Conservation (phyloP, 2,329 filamentous ascomycete species). For the Pyrenochaeta sp. region DNA sequence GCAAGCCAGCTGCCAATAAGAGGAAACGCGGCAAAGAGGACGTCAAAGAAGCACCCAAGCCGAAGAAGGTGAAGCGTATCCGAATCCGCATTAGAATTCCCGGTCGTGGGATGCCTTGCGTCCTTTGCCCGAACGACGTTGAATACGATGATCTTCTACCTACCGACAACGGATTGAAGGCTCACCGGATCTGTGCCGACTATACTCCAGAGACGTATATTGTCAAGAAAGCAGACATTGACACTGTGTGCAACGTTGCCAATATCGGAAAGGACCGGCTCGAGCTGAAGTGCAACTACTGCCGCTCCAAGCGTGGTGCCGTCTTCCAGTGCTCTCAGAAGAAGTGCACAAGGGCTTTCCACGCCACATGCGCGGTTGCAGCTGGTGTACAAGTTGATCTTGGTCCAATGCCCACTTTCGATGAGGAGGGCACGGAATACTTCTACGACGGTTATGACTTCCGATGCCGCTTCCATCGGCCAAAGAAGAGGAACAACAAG, state of each 20-base stretch:
- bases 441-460: slow-evolving; percentile 92
- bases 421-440: slow-evolving; percentile 90
- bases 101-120: slow-evolving; percentile 81
- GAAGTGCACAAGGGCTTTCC: slow-evolving; percentile 92
- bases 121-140: slow-evolving; percentile 90
- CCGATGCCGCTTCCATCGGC: slow-evolving; percentile 91
- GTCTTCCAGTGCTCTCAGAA: slow-evolving; percentile 97
- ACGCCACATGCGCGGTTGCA: slow-evolving; percentile 90
- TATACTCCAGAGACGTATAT: slow-evolving; percentile 95
- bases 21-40: slow-evolving; percentile 56
- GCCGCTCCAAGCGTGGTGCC: slow-evolving; percentile 90
- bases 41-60: slow-evolving; percentile 57
- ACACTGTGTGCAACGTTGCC: slow-evolving; percentile 79
- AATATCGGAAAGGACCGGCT: slow-evolving; percentile 85
- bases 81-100: slow-evolving; percentile 75
- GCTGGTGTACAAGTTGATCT: slow-evolving; percentile 92
- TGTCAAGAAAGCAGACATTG: slow-evolving; percentile 68
- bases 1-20: slow-evolving; percentile 72
- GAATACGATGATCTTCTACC: slow-evolving; percentile 80
- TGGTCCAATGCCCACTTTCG: slow-evolving; percentile 83
- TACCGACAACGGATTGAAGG: slow-evolving; percentile 86
- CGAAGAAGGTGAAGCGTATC: slow-evolving; percentile 75
- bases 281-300: slow-evolving; percentile 93
- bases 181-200: slow-evolving; percentile 85
- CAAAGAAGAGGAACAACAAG: slow-evolving; percentile 86